A percentile compares a stretch with the other conserved stretches of the same genome.
Evolutionary conservation across 2,329 filamentous ascomycete species (phyloP).

Genomic region (Mycosphaerella sp.): DNA sequence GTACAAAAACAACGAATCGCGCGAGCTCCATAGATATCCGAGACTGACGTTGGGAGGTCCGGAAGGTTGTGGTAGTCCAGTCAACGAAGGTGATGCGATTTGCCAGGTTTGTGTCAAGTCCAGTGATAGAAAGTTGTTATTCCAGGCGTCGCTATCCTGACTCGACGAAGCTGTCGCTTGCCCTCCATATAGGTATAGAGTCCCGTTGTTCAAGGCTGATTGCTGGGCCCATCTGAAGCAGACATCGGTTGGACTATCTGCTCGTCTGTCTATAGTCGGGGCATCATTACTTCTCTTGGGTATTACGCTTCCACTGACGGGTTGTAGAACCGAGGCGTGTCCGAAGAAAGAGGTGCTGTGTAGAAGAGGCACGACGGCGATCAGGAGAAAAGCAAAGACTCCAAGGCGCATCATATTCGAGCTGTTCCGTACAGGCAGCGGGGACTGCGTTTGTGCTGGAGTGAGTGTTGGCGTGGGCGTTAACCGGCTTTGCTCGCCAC

Average conservation of each 20-base stretch:
- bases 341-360: slow-evolving; percentile 24
- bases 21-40: slow-evolving; percentile 71
- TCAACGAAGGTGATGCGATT: slow-evolving; percentile 56
- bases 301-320: slow-evolving; percentile 30
- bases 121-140: slow-evolving; percentile 66
- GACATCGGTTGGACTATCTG: slow-evolving; percentile 47
- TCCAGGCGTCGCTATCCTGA: slow-evolving; percentile 63
- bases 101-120: slow-evolving; percentile 69
- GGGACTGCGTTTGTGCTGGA: slow-evolving; percentile 16
- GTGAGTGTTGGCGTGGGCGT: not conserved
- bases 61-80: slow-evolving; percentile 56
- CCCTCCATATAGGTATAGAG: slow-evolving; percentile 70
- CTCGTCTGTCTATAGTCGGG: slow-evolving; percentile 22
- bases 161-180: slow-evolving; percentile 52
- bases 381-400: slow-evolving; percentile 24
- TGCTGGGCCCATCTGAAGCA: slow-evolving; percentile 64
- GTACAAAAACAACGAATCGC: slow-evolving; percentile 64
- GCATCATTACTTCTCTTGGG: slow-evolving; percentile 14
- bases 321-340: slow-evolving; percentile 25
- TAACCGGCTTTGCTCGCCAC: not conserved
- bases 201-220: slow-evolving; percentile 65
- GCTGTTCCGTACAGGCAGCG: slow-evolving; percentile 17
- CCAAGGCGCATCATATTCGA: slow-evolving; percentile 28
- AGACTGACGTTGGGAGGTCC: slow-evolving; percentile 66
- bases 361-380: slow-evolving; percentile 27